Evolutionary conservation across 2,329 filamentous ascomycete genomes (phyloP), one percentile per base, ranked within the genome.

Genomic region (Bipolaris zeicola): DNA sequence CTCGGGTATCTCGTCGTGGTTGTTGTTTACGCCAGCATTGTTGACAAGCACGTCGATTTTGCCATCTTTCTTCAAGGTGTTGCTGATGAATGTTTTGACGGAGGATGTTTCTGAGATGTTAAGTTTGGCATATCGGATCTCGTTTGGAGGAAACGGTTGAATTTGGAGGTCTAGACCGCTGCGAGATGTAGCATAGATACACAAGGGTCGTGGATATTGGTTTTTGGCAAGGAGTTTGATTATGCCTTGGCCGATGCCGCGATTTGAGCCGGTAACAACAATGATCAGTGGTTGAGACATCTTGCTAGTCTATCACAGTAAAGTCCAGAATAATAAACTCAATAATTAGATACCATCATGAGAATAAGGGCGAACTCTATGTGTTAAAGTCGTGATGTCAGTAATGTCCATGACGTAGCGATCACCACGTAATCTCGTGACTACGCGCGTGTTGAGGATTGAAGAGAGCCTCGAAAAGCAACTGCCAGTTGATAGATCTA

Each of bases 181-280:
- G 13, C 66, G 63, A 1, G 64, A 68, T 5, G 66, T 67, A 18
- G 66, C 66, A 14, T 66, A 62, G 24, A 68, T 65, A 6, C 18
- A 54, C 6, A 67, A 22, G 0, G 64, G 64, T 6, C 42, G 57
- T 6, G 50, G 22, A 36, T 58, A 52, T 16, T 61, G 39, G 7
- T 58, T 63, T 57, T 50, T 45, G 14, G 63, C 63, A 7, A 68
- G 64, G 22, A 67, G 56, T n/a, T 57, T 54, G 42, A 59, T 38
- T 33, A 67, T 68, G 53, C 63, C 64, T 42, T 61, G 64, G n/a
- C 66, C 66, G 16, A 67, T 52, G 11, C 66, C 65, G 11, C 66
- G 61, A 34, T 63, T 68, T 4, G 64, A 47, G 24, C 64, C 66
- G 10, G 66, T 68, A n/a, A 68, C 65, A 28, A 68, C 60, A 34